A percentile compares a stretch with the other conserved stretches of the same genome.
phyloP scores from a whole-genome alignment of 306 rosid species.

The Coriaria nepalensis region DNA sequence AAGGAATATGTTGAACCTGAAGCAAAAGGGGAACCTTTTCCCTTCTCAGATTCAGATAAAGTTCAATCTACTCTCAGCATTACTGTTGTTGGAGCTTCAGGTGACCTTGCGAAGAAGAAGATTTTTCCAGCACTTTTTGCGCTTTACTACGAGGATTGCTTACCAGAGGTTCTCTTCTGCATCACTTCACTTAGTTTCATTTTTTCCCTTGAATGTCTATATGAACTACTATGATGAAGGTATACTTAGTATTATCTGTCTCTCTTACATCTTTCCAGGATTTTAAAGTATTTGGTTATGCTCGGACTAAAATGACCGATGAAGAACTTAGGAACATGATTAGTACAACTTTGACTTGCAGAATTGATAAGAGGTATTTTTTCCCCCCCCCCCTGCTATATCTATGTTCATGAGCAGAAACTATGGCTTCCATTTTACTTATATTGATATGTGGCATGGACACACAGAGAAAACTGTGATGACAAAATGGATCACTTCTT shows the following conservation, averaged over 20 bases:
- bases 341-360: constrained; percentile 79
- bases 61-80: constrained; percentile 54
- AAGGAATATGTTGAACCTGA: constrained; percentile 26
- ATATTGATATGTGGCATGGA: constrained; percentile 12
- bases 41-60: constrained; percentile 24
- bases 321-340: constrained; percentile 74
- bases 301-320: constrained; percentile 67
- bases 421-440: constrained; percentile 3
- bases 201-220: too few species aligned
- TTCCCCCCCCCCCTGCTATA: background rate
- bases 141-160: constrained; percentile 76
- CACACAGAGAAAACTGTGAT: constrained; percentile 68
- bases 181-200: background rate
- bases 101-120: constrained; percentile 96
- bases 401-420: background rate
- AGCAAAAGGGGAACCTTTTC: constrained; percentile 26
- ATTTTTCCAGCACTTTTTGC: constrained; percentile 97
- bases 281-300: constrained; percentile 66
- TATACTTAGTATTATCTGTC: too few species aligned
- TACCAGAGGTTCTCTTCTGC: constrained; percentile 51
- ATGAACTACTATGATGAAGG: too few species aligned
- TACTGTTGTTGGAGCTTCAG: constrained; percentile 94
- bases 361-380: constrained; percentile 71
- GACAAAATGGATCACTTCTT: constrained; percentile 83
- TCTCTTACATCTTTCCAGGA: constrained; percentile 37